Base-by-base conservation (phyloP, 2,329 filamentous ascomycete species). In the Cladosporium sp. region DNA sequence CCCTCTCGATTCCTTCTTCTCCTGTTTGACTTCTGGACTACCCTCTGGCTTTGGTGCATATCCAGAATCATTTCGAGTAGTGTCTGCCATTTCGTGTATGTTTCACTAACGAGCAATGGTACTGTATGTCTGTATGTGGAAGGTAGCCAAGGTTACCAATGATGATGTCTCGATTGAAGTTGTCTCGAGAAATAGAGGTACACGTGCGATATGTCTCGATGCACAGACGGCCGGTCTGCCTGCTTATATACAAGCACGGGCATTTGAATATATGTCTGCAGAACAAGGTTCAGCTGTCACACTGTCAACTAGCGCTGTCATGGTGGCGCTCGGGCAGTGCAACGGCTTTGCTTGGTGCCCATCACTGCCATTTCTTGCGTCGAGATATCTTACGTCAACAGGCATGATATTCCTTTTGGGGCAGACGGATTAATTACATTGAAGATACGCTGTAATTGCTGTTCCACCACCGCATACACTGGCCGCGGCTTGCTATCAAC, bases 321-420 rank as follows among this genome's bases (percentile, higher is more conserved):
- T 54, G 51, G 32, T 39, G 54, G 54, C 54, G 54, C 54, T 57
- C 32, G 54, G 54, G 54, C 54, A 57, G 54, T 57, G 54, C 32
- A 57, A 57, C 54, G 54, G 54, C 30, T 34, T 30, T 23, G 23
- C 48, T 28, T 51, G 23, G 39, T 46, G 39, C n/a, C 39, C 39
- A 46, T 46, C 39, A 46, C 39, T 46, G 39, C 39, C 39, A 11
- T 46, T 21, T 21, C n/a, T 23, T 21, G 1, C n/a, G n/a, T n/a
- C 39, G 39, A 11, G 39, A 46, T 46, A 46, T 46, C n/a, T 46
- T 46, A 46, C 39, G 39, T 46, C 39, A 34, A 57, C 30, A 54
- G 26, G 51, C 51, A 54, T 36, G 30, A 39, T 32, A 25, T 39
- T 18, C n/a, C 10, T 32, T 18, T 57, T 18, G 14, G 14, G 8